Evolutionary conservation across 805 yeast genomes (phyloP).

Genomic region (Limtongia smithiae): DNA sequence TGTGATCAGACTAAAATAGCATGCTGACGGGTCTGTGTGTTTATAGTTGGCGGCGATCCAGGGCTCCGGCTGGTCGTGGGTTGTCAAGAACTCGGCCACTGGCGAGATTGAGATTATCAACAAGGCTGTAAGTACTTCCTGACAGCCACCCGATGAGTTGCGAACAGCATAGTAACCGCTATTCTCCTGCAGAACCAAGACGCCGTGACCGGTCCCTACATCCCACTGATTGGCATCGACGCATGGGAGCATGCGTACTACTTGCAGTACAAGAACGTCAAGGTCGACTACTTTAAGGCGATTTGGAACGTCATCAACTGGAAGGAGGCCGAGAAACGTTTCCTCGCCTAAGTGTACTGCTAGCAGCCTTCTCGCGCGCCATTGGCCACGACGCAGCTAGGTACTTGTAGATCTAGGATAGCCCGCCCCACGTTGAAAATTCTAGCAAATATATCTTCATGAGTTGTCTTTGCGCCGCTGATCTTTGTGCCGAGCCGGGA

Average conservation of each 20-base stretch:
- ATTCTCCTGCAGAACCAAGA: constrained; percentile 60
- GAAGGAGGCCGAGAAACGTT: constrained; percentile 82
- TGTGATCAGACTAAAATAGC: no score
- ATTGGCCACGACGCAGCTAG: no score
- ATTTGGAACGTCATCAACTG: constrained; percentile 94
- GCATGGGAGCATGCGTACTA: constrained; percentile 94
- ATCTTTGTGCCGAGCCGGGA: no score
- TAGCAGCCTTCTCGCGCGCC: no score
- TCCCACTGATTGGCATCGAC: constrained; percentile 82
- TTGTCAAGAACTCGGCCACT: constrained; percentile 73
- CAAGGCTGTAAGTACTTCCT: constrained; percentile 42
- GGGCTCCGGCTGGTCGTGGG: constrained; percentile 95
- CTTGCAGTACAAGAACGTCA: constrained; percentile 87
- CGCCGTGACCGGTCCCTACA: constrained; percentile 65
- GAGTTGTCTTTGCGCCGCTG: no score
- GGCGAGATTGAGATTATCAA: constrained; percentile 76
- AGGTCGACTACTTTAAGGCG: constrained; percentile 87
- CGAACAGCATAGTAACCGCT: no score
- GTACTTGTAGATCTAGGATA: no score
- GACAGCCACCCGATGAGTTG: background rate
- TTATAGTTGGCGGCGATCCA: constrained; percentile 73
- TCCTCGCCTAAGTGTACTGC: constrained; percentile 41
- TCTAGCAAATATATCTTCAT: no score
- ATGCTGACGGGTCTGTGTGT: background rate
- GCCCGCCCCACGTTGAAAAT: no score